Evolutionary conservation across 2,329 filamentous ascomycete genomes (phyloP).

Genomic region (Fusarium papillatum): DNA sequence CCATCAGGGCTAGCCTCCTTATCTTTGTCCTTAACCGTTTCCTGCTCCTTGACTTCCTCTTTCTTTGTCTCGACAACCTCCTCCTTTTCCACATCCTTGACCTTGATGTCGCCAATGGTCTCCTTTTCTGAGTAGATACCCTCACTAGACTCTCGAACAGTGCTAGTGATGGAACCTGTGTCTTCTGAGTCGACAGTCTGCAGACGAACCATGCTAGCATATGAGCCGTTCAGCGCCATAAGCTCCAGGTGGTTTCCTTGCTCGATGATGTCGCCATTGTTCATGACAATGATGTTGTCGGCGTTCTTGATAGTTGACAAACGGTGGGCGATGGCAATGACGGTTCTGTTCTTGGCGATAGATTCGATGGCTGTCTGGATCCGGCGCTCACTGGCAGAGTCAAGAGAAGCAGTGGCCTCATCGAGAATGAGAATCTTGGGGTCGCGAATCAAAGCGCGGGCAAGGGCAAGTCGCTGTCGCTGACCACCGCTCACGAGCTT

Average conservation of each 20-base stretch:
- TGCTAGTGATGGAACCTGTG: constrained; percentile 47
- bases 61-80: constrained; percentile 56
- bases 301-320: constrained; percentile 73
- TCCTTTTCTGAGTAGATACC: constrained; percentile 54
- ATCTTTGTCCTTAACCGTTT: constrained; percentile 44
- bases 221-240: constrained; percentile 63
- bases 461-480: constrained; percentile 71
- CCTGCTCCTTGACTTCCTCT: constrained; percentile 47
- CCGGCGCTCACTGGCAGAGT: constrained; percentile 68
- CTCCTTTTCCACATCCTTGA: constrained; percentile 49
- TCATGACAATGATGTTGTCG: constrained; percentile 77
- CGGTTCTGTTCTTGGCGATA: constrained; percentile 68
- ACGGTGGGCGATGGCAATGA: constrained; percentile 75
- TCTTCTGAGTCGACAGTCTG: constrained; percentile 54
- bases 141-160: constrained; percentile 55
- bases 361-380: constrained; percentile 64
- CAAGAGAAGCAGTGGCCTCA: constrained; percentile 72
- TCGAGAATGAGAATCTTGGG: constrained; percentile 71
- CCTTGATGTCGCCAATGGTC: constrained; percentile 51
- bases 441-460: constrained; percentile 68
- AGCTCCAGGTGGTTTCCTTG: constrained; percentile 74
- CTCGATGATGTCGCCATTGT: constrained; percentile 71
- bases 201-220: constrained; percentile 64
- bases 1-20: constrained; percentile 48
- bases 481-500: constrained; percentile 71